Evolutionary conservation across 2,329 filamentous ascomycete species (phyloP).

Genomic region (Acarospora socialis): DNA sequence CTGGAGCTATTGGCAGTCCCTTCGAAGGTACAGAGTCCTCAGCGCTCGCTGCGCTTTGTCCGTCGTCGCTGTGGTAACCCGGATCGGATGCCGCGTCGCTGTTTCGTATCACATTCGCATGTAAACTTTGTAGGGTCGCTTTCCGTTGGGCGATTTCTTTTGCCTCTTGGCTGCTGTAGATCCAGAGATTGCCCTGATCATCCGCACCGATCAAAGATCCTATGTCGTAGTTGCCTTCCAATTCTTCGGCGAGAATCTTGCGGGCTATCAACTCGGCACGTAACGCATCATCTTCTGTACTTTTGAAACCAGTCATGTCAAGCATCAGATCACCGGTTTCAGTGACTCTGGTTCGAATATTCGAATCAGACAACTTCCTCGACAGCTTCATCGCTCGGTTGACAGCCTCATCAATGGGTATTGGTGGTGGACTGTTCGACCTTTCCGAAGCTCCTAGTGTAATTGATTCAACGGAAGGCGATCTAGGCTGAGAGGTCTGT

Average conservation of each 20-base stretch:
- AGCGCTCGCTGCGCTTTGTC: conserved; percentile 43
- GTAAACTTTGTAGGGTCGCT: conserved; percentile 37
- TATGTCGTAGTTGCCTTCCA: conserved; percentile 92
- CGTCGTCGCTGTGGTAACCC: conserved; percentile 85
- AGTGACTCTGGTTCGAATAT: conserved; percentile 86
- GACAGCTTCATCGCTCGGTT: conserved; percentile 73
- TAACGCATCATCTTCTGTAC: conserved; percentile 80
- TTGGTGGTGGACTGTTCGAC: conserved; percentile 62
- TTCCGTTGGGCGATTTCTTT: conserved; percentile 72
- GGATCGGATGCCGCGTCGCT: conserved; percentile 84
- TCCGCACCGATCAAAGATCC: conserved; percentile 90
- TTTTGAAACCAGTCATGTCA: conserved; percentile 95
- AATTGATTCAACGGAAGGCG: conserved; percentile 20
- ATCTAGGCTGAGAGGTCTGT: conserved; percentile 34
- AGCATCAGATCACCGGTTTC: conserved; percentile 91
- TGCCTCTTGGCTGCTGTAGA: conserved; percentile 94
- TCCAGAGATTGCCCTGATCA: conserved; percentile 95
- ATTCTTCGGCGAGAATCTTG: conserved; percentile 80
- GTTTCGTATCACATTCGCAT: conserved; percentile 39
- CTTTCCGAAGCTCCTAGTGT: conserved; percentile 24
- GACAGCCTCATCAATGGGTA: conserved; percentile 60
- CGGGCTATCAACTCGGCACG: conserved; percentile 86
- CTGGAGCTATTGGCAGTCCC: no score
- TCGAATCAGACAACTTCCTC: conserved; percentile 72
- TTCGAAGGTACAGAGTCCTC: conserved; percentile 56